Percentiles rank a stretch among this genome's conserved stretches.
These are phyloP conservation scores for Alternaria longipes DNA, from an alignment of 2,329 filamentous ascomycete species.

Conservation along the genomic window DNA sequence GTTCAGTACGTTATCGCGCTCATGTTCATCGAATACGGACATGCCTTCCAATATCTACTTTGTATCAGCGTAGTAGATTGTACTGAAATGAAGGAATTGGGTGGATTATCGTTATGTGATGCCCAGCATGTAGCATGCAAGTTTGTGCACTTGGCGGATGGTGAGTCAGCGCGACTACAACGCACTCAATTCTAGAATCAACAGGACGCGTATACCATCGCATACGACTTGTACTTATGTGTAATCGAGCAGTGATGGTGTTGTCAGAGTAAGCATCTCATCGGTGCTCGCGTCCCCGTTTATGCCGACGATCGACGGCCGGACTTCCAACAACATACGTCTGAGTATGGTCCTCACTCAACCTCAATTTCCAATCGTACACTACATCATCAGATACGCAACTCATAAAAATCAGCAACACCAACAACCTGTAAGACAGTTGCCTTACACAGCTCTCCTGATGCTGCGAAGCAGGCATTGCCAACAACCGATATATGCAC, in stretches of 20 bases:
- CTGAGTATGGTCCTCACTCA: background rate
- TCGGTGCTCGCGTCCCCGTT: conserved; percentile 12
- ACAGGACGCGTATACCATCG: background rate
- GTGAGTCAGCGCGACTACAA: background rate
- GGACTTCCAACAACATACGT: conserved; percentile 3
- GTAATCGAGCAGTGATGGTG: background rate
- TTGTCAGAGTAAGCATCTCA: conserved; percentile 8
- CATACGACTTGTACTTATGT: background rate
- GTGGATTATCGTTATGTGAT: background rate
- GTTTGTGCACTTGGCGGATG: background rate
- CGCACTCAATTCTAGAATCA: background rate
- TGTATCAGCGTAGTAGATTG: background rate
- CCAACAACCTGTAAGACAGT: accelerated
- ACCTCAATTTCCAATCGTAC: background rate
- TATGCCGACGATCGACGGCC: conserved; percentile 15
- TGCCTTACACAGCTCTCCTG: background rate
- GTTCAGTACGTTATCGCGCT: background rate
- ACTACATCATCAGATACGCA: background rate
- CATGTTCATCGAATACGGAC: background rate
- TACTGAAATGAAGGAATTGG: background rate
- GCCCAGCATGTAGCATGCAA: background rate
- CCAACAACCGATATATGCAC: conserved; percentile 12
- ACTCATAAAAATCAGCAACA: background rate
- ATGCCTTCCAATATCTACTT: background rate
- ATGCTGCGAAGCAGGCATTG: background rate